Evolutionary conservation across 768 basidiomycete genomes (phyloP), one percentile per base, ranked within the genome.

Genomic region (Russula vinacea): DNA sequence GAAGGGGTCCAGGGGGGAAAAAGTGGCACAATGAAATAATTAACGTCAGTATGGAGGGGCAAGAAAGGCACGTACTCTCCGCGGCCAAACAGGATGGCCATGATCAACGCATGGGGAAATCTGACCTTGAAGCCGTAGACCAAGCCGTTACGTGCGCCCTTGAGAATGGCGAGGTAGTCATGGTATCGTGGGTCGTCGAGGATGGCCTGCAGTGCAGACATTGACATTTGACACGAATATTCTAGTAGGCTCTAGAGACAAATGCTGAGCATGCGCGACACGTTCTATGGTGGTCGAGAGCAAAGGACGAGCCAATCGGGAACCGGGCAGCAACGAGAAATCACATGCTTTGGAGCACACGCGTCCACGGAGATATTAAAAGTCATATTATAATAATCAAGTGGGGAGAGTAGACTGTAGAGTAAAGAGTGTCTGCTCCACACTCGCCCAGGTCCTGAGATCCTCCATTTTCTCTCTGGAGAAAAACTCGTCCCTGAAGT

Each of bases 31-130:
- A 16, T 13, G 33, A 68, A 24, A 69, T 60, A 33, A 62, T 58
- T 60, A 67, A 56, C 52, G 54, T 45, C 44, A n/a, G 44, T 7
- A 24, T 14, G 33, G 47, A 7, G 45, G 49, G 56, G 29, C 6
- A 44, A 40, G 65, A 65, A 32, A 84, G 92, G 74, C 70, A 97
- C 93, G 74, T 70, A 97, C 93, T 90, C 84, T 78, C 94, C 94
- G 54, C 88, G 83, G 37, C 94, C 93, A 71, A 98, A 98, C 47
- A 98, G 79, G 65, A 97, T 83, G 26, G 94, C 90, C 95, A 98
- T 98, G 56, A 98, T 88, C 33, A 98, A 78, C 1, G 96, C 96
- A 82, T 98, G 96, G 44, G 96, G 96, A 71, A 96, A 95, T 49
- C 94, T 80, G 67, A 96, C 89, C 77, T 94, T 93, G 69, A 88